Percentiles rank a stretch among this genome's conserved stretches.
Conservation (phyloP, 805 yeast species). For the Danielia oregonensis region DNA sequence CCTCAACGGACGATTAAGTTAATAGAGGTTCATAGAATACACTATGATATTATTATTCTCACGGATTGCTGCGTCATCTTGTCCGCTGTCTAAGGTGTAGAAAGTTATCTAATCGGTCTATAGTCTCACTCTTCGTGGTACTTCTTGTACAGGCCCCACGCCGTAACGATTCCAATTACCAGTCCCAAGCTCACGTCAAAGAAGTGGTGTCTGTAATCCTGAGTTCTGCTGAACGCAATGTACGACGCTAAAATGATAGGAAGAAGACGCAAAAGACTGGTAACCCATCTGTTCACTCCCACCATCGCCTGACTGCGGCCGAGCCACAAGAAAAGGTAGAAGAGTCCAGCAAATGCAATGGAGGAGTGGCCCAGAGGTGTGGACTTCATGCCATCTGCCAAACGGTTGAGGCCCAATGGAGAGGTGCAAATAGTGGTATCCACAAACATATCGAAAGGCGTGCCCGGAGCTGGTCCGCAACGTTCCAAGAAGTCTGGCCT, state of each 20-base stretch:
- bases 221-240: slow-evolving; percentile 30
- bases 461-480: slow-evolving; percentile 11
- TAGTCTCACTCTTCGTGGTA: slow-evolving; percentile 4
- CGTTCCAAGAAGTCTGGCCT: slow-evolving; percentile 8
- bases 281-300: background rate
- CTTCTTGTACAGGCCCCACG: slow-evolving; percentile 8
- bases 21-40: slow-evolving; percentile 12
- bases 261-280: background rate
- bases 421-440: slow-evolving; percentile 31
- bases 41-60: too few species aligned
- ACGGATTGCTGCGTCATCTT: too few species aligned
- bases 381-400: slow-evolving; percentile 37
- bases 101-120: too few species aligned
- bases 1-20: slow-evolving; percentile 45
- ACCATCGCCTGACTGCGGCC: slow-evolving; percentile 3
- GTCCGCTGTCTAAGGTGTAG: too few species aligned
- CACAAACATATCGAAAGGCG: slow-evolving; percentile 24
- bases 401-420: slow-evolving; percentile 25
- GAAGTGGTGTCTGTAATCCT: slow-evolving; percentile 37
- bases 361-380: slow-evolving; percentile 42
- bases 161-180: slow-evolving; percentile 21
- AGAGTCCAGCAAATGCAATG: slow-evolving; percentile 30
- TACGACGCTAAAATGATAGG: slow-evolving; percentile 23
- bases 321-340: slow-evolving; percentile 32
- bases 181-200: slow-evolving; percentile 29